Conservation (phyloP, 441 rosid genomes). For the Breynia disticha region DNA sequence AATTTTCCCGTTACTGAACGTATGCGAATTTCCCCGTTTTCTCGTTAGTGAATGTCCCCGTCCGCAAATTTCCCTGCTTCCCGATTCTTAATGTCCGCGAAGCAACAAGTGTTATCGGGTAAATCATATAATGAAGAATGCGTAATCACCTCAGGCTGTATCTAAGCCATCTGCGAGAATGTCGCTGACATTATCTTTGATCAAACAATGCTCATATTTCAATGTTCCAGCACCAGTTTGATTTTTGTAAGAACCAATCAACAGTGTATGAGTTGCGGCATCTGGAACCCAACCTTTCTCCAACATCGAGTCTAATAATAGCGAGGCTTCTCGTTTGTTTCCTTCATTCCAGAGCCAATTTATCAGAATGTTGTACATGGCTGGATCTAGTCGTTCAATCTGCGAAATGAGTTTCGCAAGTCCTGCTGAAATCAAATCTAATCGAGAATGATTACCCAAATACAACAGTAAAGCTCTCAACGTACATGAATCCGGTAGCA, state of each 20-base stretch:
- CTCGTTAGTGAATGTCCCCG: too few relatives aligned
- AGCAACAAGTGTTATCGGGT: too few relatives aligned
- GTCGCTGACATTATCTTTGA: constrained; percentile 26
- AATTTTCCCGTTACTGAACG: too few relatives aligned
- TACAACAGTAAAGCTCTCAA: constrained; percentile 17
- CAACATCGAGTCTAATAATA: constrained; percentile 40
- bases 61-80: too few relatives aligned
- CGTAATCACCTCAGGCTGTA: too few relatives aligned
- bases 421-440: constrained; percentile 19
- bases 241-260: constrained; percentile 29
- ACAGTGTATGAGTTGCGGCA: constrained; percentile 31
- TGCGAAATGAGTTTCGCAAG: constrained; percentile 20
- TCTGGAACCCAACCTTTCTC: constrained; percentile 50
- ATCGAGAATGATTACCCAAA: constrained; percentile 22
- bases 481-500: constrained; percentile 29
- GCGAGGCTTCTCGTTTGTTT: constrained; percentile 20
- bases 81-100: too few relatives aligned
- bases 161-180: constrained; percentile 38
- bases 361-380: constrained; percentile 28
- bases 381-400: constrained; percentile 22
- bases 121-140: too few relatives aligned
- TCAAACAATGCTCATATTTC: constrained; percentile 6
- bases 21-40: too few relatives aligned
- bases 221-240: constrained; percentile 13
- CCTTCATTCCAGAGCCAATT: constrained; percentile 47